Base-by-base conservation (phyloP, 352 stramenopile genomes). In the Globisporangium emineosum region DNA sequence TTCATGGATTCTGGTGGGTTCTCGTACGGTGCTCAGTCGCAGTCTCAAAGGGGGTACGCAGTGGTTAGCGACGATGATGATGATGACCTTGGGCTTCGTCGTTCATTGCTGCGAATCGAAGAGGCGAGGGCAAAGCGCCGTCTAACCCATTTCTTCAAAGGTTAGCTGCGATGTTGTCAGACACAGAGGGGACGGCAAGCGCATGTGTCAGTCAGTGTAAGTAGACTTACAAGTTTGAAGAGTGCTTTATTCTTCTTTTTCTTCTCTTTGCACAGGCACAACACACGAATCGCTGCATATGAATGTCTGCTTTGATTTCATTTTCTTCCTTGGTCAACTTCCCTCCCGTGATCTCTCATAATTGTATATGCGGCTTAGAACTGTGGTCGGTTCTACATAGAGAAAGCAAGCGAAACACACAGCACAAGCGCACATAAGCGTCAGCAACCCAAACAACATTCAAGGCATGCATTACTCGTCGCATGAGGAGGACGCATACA, bases 61-160 rank as follows among this genome's bases (percentile, higher is more conserved):
- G 50, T 45, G 30, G 59, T 70, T 12, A 60, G 55, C 17, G 54
- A 68, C 43, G 66, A 66, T 15, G 58, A 61, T 15, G 57, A 72
- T 17, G 42, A 47, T 1, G 33, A 40, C 29, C 62, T 53, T 6
- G 68, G 70, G 7, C 69, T 90, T 25, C 56, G 59, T 8, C 55
- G 69, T 12, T 71, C 76, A 4, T 69, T 87, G 3, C 47, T 71
- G 15, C 68, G 67, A 13, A 82, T 90, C 30, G 61, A 87, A 67
- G 60, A 65, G 60, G 71, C 78, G 25, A 70, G 79, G 17, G 70
- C 76, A 19, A 88, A 86, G 60, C 77, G 77, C 57, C 74, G 66
- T 50, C 73, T 56, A 62, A 68, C 25, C 6, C 65, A 65, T 63
- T 49, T 35, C 27, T 49, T 62, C 21, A 57, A 65, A n/a, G 29